These are phyloP conservation scores for Pichia insulana DNA, from an alignment of 805 yeast species.

Conservation along the genomic window DNA sequence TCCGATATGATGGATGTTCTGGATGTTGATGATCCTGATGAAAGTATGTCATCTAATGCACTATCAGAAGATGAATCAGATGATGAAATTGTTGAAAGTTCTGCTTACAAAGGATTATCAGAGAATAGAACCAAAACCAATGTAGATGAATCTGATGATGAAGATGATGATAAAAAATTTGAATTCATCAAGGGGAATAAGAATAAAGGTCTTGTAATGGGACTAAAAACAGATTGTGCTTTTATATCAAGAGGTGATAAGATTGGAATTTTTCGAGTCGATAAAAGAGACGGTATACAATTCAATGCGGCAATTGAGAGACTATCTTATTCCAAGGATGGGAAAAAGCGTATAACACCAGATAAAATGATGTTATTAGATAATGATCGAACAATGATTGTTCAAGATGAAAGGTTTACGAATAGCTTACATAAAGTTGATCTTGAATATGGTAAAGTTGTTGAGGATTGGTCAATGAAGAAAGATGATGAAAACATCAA, in stretches of 20 bases:
- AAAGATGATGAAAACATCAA: constrained; percentile 30
- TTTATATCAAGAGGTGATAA: constrained; percentile 73
- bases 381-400: constrained; percentile 58
- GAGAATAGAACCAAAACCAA: neutral
- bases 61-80: constrained; percentile 25
- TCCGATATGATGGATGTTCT: constrained; percentile 39
- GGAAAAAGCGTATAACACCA: constrained; percentile 38
- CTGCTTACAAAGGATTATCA: no score
- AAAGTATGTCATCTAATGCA: neutral
- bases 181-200: constrained; percentile 18
- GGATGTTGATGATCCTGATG: constrained; percentile 25
- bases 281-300: constrained; percentile 39
- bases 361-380: constrained; percentile 66
- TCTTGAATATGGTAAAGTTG: constrained; percentile 65
- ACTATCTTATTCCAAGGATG: constrained; percentile 43
- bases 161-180: constrained; percentile 22
- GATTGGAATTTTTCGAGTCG: constrained; percentile 70
- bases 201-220: constrained; percentile 64
- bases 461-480: constrained; percentile 74
- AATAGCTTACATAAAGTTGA: constrained; percentile 64
- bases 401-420: constrained; percentile 43
- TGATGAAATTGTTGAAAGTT: constrained; percentile 28
- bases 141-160: constrained; percentile 28
- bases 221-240: constrained; percentile 60
- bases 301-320: constrained; percentile 62